These are phyloP conservation scores for Moricandia arvensis DNA, from an alignment of 345 rosid species.

Conservation along the genomic window DNA sequence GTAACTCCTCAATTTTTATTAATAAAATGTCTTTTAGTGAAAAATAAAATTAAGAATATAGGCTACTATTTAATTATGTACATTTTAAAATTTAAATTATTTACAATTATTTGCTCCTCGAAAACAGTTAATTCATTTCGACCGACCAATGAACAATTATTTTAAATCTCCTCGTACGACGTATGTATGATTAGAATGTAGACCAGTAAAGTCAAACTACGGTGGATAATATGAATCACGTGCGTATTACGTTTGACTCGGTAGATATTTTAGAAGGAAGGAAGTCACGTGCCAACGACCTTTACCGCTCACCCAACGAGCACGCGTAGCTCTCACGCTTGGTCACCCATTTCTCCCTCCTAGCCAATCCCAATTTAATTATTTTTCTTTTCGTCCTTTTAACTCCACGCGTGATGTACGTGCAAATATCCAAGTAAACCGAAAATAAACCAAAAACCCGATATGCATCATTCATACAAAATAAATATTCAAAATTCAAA, in stretches of 20 bases:
- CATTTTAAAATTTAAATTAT: no score
- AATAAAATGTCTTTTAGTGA: neutral
- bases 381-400: neutral
- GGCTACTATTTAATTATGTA: no score
- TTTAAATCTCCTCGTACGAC: constrained; percentile 21
- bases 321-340: constrained; percentile 41
- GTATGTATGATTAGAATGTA: constrained; percentile 20
- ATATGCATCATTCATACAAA: neutral
- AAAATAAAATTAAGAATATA: no score
- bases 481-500: neutral
- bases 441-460: constrained; percentile 1
- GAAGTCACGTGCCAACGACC: constrained; percentile 36
- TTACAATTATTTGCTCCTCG: neutral
- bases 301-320: constrained; percentile 33
- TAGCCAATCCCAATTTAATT: constrained; percentile 17
- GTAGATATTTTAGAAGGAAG: neutral
- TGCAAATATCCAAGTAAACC: constrained; percentile 13
- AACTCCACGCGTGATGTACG: constrained; percentile 10
- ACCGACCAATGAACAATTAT: constrained; percentile 1
- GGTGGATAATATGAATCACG: neutral
- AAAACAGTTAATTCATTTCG: constrained; percentile 7
- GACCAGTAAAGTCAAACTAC: constrained; percentile 16
- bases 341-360: constrained; percentile 37
- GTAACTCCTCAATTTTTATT: neutral
- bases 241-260: constrained; percentile 23